Conservation (phyloP, 1,284 basidiomycete species). For the Irpex lacteus region DNA sequence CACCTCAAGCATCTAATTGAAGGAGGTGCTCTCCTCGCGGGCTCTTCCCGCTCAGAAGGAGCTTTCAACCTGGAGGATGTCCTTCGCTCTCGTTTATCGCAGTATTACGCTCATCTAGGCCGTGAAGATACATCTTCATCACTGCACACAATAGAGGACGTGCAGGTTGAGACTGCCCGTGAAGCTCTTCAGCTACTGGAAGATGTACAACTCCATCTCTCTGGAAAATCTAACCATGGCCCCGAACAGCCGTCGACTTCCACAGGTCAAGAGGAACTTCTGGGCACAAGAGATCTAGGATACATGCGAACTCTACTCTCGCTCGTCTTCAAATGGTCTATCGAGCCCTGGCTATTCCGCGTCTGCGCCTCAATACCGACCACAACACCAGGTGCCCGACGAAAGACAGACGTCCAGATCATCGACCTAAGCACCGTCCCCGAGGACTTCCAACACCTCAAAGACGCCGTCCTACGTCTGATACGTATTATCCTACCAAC, state of each 20-base stretch:
- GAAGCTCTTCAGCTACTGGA: constrained; percentile 54
- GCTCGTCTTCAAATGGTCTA: constrained; percentile 69
- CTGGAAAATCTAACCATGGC: constrained; percentile 2
- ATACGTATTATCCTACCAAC: constrained; percentile 49
- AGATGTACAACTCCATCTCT: constrained; percentile 40
- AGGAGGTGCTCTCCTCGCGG: constrained; percentile 16
- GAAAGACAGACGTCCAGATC: constrained; percentile 30
- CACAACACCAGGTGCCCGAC: constrained; percentile 21
- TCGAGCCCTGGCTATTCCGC: constrained; percentile 47
- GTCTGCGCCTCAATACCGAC: constrained; percentile 43
- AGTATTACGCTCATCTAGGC: constrained; percentile 36
- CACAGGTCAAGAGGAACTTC: constrained; percentile 29
- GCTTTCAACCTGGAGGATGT: constrained; percentile 36
- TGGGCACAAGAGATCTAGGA: constrained; percentile 66
- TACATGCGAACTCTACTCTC: constrained; percentile 61
- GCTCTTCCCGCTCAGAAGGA: constrained; percentile 14
- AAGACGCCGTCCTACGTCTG: constrained; percentile 38
- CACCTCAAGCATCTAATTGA: constrained; percentile 10
- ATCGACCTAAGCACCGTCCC: constrained; percentile 42
- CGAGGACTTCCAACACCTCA: constrained; percentile 43
- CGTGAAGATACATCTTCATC: constrained; percentile 15
- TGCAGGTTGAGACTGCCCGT: constrained; percentile 53
- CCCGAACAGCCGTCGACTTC: not conserved
- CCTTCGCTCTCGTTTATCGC: constrained; percentile 36
- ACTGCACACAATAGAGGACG: constrained; percentile 34